Base-by-base conservation (phyloP, 1,139 yeast species). In the Oligophagozyma castellii region DNA sequence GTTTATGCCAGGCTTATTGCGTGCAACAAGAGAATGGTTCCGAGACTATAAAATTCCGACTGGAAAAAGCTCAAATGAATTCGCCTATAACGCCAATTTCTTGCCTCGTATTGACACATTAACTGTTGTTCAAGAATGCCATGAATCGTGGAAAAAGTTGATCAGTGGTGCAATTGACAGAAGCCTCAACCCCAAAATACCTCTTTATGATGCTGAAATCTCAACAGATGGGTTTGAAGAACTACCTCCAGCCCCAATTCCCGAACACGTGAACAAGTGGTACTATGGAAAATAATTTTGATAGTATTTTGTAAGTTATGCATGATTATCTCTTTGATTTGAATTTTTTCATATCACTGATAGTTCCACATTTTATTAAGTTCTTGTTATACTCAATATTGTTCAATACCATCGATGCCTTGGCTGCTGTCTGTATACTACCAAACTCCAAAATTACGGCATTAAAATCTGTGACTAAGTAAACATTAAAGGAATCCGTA, bases 21-120 rank as follows among this genome's bases (percentile, higher is more conserved):
- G 80, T 40, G 78, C 84, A 34, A 77, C 95, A 32, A 76, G 73
- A 56, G 79, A 67, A 53, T 89, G 98, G 98, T 86, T 89, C 67
- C 77, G 86, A 61, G 77, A 79, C 56, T 89, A 89, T 69, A 89
- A 89, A 60, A 70, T 81, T 34, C 98, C 98, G 24, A 92, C 80
- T 48, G 95, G 94, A 22, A 86, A 86, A 62, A 81, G 86, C 35
- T 75, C 68, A 53, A 86, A 86, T 59, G 69, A 69, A 50, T 86
- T 86, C 53, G 93, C 92, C 12, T 80, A 77, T 65, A 63, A 76
- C 35, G 95, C 93, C 35, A 72, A 78, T 51, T 78, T 79, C 60
- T 66, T 73, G 54, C 68, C 70, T 62, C 68, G 69, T 46, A 65
- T 68, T 38, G 72, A 76, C 46, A 86, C 95, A 19, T 59, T 76